Evolutionary conservation across 306 rosid genomes (phyloP).

Genomic region (Malus sieversii): DNA sequence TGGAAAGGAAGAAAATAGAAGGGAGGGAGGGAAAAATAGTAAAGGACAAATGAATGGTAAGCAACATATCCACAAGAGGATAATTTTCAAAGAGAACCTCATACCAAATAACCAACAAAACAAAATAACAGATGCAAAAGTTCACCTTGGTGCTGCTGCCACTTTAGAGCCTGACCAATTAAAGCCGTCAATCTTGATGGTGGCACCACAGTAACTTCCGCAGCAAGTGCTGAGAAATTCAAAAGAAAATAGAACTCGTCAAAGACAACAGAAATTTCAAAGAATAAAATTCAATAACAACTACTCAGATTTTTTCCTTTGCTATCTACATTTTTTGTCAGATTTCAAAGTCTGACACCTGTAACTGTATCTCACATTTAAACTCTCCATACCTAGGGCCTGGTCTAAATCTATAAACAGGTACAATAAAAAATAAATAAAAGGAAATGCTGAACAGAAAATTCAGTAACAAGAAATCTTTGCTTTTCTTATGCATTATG

Average conservation of each 20-base stretch:
- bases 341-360: background rate
- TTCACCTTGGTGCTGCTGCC: conserved; percentile 99
- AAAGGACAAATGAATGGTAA: background rate
- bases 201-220: conserved; percentile 93
- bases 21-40: background rate
- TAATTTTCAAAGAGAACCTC: background rate
- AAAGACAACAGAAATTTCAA: background rate
- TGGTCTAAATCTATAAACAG: background rate
- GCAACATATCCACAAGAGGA: background rate
- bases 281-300: background rate
- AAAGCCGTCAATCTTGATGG: conserved; percentile 97
- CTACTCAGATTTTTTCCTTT: background rate
- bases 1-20: background rate
- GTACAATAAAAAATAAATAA: too few species aligned
- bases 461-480: too few species aligned
- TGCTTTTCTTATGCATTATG: background rate
- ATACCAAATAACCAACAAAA: background rate
- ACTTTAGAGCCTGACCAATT: conserved; percentile 93
- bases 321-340: background rate
- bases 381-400: background rate
- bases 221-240: conserved; percentile 70
- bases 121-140: background rate
- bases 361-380: background rate
- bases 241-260: conserved; percentile 6
- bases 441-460: background rate